phyloP scores from a whole-genome alignment of 169 alveolate genomes.

The Toxoplasma gondii region DNA sequence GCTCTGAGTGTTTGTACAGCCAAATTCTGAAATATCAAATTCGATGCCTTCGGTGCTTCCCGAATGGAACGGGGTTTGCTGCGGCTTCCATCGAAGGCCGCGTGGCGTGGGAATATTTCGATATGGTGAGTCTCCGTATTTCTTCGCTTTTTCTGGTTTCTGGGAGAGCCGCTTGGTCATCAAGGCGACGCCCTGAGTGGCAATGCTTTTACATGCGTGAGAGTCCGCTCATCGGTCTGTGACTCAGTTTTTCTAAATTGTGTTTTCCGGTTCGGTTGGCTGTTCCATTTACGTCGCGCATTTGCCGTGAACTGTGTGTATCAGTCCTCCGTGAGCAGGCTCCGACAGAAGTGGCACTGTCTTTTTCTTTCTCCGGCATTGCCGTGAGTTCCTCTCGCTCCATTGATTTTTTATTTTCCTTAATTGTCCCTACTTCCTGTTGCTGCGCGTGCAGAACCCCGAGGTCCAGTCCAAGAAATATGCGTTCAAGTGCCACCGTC shows the following conservation, averaged over 20 bases:
- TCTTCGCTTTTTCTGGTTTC: background rate
- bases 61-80: slow-evolving; percentile 92
- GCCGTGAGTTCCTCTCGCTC: no score
- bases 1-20: slow-evolving; percentile 39
- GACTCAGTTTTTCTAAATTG: background rate
- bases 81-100: slow-evolving; percentile 94
- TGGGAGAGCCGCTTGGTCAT: background rate
- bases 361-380: no score
- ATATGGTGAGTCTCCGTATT: slow-evolving; percentile 72
- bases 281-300: no score
- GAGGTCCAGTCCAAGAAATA: slow-evolving; percentile 82
- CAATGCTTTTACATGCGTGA: no score
- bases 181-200: background rate
- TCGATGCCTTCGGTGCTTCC: slow-evolving; percentile 86
- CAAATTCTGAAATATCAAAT: slow-evolving; percentile 84
- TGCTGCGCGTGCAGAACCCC: slow-evolving; percentile 33
- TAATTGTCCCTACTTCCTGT: background rate
- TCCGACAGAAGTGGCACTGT: no score
- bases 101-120: slow-evolving; percentile 91
- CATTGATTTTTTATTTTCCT: no score
- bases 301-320: no score
- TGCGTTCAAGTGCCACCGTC: slow-evolving; percentile 93
- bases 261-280: no score
- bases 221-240: background rate
- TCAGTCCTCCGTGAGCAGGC: no score